Conservation (phyloP, 768 basidiomycete genomes). For the Phlebiopsis gigantea region DNA sequence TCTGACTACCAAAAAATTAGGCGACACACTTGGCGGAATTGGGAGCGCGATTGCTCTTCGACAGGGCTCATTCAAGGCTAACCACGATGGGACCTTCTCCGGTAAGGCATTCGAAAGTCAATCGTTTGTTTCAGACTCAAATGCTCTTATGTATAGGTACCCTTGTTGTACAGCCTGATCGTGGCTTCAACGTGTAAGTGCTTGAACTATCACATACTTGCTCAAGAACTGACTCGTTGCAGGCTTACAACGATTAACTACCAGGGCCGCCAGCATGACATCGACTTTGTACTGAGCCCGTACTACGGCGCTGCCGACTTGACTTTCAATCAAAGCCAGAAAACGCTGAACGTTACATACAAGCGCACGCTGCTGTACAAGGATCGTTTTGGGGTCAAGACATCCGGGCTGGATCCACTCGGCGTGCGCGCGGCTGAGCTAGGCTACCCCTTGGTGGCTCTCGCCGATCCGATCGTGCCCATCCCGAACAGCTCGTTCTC, state of each 20-base stretch:
- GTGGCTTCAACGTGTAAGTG: conserved; percentile 57
- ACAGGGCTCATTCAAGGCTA: conserved; percentile 36
- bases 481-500: conserved; percentile 40
- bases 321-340: conserved; percentile 41
- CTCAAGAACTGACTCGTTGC: not conserved
- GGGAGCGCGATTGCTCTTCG: conserved; percentile 59
- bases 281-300: conserved; percentile 55
- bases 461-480: conserved; percentile 42
- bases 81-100: conserved; percentile 33
- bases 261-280: conserved; percentile 53
- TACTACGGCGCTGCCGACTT: conserved; percentile 44
- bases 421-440: conserved; percentile 37
- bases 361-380: conserved; percentile 42
- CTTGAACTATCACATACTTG: not conserved
- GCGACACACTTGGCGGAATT: conserved; percentile 56
- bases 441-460: conserved; percentile 25
- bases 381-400: conserved; percentile 41
- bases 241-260: conserved; percentile 55
- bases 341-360: conserved; percentile 49
- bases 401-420: conserved; percentile 50
- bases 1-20: too few relatives aligned
- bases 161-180: conserved; percentile 49
- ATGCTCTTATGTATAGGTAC: conserved; percentile 21
- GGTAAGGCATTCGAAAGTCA: conserved; percentile 24
- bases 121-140: not conserved